Evolutionary conservation across 176 grass and related monocot species (phyloP).

Genomic region (bread wheat (Triticum aestivum)): DNA sequence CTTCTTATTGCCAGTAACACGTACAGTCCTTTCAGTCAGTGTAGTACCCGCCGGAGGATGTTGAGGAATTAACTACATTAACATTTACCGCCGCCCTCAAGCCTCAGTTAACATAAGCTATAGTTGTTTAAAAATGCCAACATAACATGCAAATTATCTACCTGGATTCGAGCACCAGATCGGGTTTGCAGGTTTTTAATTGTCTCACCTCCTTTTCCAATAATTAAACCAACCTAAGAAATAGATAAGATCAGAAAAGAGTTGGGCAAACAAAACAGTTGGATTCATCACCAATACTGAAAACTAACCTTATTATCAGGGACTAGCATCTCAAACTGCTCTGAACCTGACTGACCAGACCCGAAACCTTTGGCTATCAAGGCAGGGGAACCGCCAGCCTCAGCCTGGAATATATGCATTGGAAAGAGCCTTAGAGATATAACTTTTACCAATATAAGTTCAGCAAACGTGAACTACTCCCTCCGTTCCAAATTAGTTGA

Average conservation of each 20-base stretch:
- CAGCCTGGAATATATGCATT: conserved; percentile 60
- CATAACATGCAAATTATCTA: conserved; percentile 36
- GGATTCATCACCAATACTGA: background rate
- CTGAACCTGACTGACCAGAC: conserved; percentile 60
- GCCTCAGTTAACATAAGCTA: background rate
- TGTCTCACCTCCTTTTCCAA: conserved; percentile 92
- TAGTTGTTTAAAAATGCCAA: conserved; percentile 13
- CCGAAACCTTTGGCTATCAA: conserved; percentile 84
- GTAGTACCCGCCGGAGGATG: conserved; percentile 78
- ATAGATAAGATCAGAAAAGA: background rate
- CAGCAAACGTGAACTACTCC: background rate
- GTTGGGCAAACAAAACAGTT: conserved; percentile 19
- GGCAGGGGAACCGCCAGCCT: conserved; percentile 85
- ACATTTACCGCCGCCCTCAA: conserved; percentile 11
- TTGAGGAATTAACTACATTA: conserved; percentile 77
- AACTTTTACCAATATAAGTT: background rate
- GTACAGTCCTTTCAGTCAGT: conserved; percentile 78
- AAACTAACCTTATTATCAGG: conserved; percentile 78
- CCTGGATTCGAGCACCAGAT: conserved; percentile 97
- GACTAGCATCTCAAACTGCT: conserved; percentile 86
- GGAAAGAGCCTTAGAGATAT: background rate
- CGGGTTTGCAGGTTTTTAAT: conserved; percentile 85
- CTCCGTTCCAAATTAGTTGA: too few species aligned
- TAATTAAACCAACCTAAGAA: conserved; percentile 80
- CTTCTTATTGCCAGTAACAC: conserved; percentile 82